Evolutionary conservation across 805 yeast genomes (phyloP), one percentile per base, ranked within the genome.

Genomic region (Suhomyces tanzawaensis): DNA sequence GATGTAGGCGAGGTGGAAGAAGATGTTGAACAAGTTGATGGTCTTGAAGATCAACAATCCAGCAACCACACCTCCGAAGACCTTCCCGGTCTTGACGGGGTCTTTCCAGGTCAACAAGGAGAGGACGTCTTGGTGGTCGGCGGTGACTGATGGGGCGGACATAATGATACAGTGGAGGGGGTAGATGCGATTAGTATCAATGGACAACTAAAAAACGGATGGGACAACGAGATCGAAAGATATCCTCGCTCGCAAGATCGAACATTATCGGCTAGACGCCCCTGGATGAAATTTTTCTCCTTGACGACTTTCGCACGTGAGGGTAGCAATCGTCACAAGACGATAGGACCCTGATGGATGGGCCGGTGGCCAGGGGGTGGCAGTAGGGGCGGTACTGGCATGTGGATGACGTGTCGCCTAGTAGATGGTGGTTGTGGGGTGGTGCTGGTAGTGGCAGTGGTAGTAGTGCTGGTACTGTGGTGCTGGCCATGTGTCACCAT

Each of bases 51-150:
- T 59, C 37, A 82, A 47, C 55, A 85, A 66, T 19, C 72, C 62
- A 19, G 71, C 59, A 32, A 86, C 56, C 44, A 82, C 69, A 24
- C 79, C 71, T 30, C 84, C 93, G 51, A 88, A 77, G 31, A 83
- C 79, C 55, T 81, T 80, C 45, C 84, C 96, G 36, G 96, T 81
- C 57, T 74, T 73, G 47, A 74, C 69, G 29, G 97, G 93, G 57
- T 82, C 71, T 47, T 74, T 67, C 95, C 95, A 85, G 46, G 87
- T 78, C 44, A 86, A 69, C 48, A 85, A 67, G 28, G 52, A 48
- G 48, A 58, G 48, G 28, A 40, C 19, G 17, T 50, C 9, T 19
- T 12, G 29, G 14, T 31, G 17, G 23, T 16, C 19, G 13, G n/a
- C 27, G 21, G 25, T 21, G 15, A 19, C 28, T 8, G 35, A 23